phyloP scores from a whole-genome alignment of 371 early-diverging fungal species.

The Lichtheimia hyalospora region DNA sequence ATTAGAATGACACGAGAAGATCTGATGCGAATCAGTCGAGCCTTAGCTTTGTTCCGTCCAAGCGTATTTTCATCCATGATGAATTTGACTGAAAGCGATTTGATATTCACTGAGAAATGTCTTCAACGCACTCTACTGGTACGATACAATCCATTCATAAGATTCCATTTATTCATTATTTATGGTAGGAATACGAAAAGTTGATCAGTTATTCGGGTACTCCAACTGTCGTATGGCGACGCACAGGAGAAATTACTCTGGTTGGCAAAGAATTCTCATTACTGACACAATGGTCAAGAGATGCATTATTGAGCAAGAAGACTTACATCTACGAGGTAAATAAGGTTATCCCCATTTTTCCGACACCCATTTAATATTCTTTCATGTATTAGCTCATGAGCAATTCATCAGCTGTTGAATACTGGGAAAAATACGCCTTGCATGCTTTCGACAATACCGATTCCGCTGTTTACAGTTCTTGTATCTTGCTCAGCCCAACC shows the following conservation, averaged over 20 bases:
- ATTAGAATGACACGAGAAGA: conserved; percentile 84
- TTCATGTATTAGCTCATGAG: conserved; percentile 75
- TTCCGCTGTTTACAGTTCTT: conserved; percentile 76
- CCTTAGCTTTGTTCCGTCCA: conserved; percentile 88
- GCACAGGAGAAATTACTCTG: conserved; percentile 87
- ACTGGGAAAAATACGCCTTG: conserved; percentile 88
- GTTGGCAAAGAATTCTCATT: conserved; percentile 92
- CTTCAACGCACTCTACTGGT: conserved; percentile 84
- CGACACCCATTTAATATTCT: neutral
- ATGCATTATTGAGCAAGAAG: conserved; percentile 68
- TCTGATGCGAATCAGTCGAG: conserved; percentile 85
- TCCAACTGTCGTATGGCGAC: conserved; percentile 92
- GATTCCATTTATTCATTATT: neutral
- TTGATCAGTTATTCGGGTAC: conserved; percentile 88
- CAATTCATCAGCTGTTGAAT: conserved; percentile 82
- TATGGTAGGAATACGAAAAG: conserved; percentile 81
- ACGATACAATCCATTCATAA: neutral
- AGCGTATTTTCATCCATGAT: conserved; percentile 89
- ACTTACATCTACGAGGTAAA: conserved; percentile 79
- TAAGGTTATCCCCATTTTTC: neutral
- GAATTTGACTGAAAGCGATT: conserved; percentile 88
- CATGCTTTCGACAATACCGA: conserved; percentile 91
- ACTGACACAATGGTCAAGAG: conserved; percentile 84
- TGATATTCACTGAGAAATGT: conserved; percentile 92
- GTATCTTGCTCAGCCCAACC: conserved; percentile 68